Conservation (phyloP, 2,329 filamentous ascomycete species). For the Talaromyces pinophilus region DNA sequence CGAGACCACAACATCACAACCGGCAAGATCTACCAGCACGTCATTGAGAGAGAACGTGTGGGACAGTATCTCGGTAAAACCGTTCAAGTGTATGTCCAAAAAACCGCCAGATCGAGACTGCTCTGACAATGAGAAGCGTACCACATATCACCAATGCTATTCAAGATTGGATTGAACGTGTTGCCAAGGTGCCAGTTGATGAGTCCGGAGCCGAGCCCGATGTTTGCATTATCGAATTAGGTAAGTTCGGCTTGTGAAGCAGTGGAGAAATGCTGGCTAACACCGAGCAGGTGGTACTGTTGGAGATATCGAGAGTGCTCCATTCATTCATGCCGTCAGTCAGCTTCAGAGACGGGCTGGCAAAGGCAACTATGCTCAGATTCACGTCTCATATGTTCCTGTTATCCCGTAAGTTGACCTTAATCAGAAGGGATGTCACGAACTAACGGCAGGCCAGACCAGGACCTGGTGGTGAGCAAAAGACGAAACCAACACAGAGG, state of each 20-base stretch:
- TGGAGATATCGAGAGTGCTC: conserved; percentile 77
- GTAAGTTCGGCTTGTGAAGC: conserved; percentile 52
- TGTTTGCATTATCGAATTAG: conserved; percentile 69
- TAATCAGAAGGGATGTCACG: not conserved
- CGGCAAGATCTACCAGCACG: conserved; percentile 90
- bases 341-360: conserved; percentile 72
- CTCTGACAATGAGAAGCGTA: conserved; percentile 70
- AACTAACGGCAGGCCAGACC: not conserved
- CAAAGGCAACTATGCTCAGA: conserved; percentile 75
- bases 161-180: conserved; percentile 87
- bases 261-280: conserved; percentile 19
- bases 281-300: conserved; percentile 44
- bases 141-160: conserved; percentile 91
- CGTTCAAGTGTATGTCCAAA: conserved; percentile 13
- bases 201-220: conserved; percentile 80
- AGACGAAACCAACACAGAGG: conserved; percentile 95
- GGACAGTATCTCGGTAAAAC: conserved; percentile 22
- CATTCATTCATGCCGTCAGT: conserved; percentile 81
- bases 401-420: conserved; percentile 13
- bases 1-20: conserved; percentile 96
- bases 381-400: conserved; percentile 78
- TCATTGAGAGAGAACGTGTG: conserved; percentile 64
- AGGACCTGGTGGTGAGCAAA: conserved; percentile 65
- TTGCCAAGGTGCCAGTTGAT: conserved; percentile 82
- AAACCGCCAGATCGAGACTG: not conserved